These are phyloP conservation scores for Calonectria montana DNA, from an alignment of 2,329 filamentous ascomycete genomes.

Conservation along the genomic window DNA sequence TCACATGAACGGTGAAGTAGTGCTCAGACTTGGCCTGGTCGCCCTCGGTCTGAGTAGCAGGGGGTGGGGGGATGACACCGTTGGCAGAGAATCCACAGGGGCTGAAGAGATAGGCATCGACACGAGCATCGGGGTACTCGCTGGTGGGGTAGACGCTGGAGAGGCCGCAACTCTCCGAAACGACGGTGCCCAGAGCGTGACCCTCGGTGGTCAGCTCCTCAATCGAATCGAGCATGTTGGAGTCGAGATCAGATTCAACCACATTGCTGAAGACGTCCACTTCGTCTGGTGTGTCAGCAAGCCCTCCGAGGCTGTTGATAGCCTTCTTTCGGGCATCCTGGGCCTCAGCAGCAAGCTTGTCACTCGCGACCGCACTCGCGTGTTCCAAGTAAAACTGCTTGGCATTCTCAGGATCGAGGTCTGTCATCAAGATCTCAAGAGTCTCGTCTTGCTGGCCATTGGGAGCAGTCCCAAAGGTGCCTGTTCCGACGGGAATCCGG, in stretches of 20 bases:
- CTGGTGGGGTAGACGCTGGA: conserved; percentile 88
- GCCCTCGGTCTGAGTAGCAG: conserved; percentile 54
- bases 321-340: conserved; percentile 71
- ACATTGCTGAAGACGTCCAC: conserved; percentile 87
- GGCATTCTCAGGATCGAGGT: conserved; percentile 74
- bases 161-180: conserved; percentile 90
- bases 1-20: conserved; percentile 99
- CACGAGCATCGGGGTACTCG: conserved; percentile 90
- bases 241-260: conserved; percentile 64
- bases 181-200: conserved; percentile 90
- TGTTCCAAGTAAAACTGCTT: conserved; percentile 76
- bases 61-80: conserved; percentile 86
- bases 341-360: conserved; percentile 77
- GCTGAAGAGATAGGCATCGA: conserved; percentile 96
- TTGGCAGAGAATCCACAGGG: conserved; percentile 98
- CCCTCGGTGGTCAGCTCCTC: conserved; percentile 91
- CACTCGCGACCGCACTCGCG: conserved; percentile 91
- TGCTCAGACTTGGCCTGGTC: conserved; percentile 69
- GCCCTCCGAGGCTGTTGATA: conserved; percentile 68
- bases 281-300: conserved; percentile 67
- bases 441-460: conserved; percentile 77
- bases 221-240: conserved; percentile 66
- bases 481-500: conserved; percentile 66
- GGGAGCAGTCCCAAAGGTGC: conserved; percentile 53
- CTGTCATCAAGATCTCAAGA: conserved; percentile 78